Base-by-base conservation (phyloP, 371 early-diverging fungal species). In the Mucor saturninus region DNA sequence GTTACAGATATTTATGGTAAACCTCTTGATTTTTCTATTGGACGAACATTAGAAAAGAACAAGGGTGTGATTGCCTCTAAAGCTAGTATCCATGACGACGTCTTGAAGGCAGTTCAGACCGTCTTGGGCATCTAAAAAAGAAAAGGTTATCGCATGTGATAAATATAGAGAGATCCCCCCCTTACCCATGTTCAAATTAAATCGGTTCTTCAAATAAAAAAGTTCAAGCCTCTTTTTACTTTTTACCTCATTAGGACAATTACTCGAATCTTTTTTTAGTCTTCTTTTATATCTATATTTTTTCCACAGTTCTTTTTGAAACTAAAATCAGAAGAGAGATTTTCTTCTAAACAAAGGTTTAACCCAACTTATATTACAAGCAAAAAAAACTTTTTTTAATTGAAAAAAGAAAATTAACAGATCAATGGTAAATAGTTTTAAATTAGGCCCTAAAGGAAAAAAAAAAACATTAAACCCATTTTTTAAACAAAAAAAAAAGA, bases 1-100 rank as follows among this genome's bases (percentile, higher is more conserved):
- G 90, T 98, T 3, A 85, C 91, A 14, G 98, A 98, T 67, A 74
- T 95, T 29, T 43, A 85, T 50, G 97, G 97, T 30, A 83, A 89
- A 61, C 85, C 88, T 5, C 84, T 98, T 43, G 95, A 96, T 67
- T 98, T 98, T 66, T 89, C 95, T 3, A 73, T 81, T 42, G 97
- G 96, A 2, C 86, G 96, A 42, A 91, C 91, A 2, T 79, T 98
- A 59, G 79, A 73, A 13, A 75, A 71, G 38, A 97, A 98, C 81
- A 89, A 88, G 75, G 98, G 98, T 8, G 90, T 98, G 3, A 75
- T 98, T 61, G 98, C 96, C 4, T 81, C 94, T 5, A 87, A 83
- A 54, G 80, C 86, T 32, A 69, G 68, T 56, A 83, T 91, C 49
- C 90, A 91, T 74, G 79, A 76, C 8, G 60, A 70, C 30, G 88